A percentile compares a stretch with the other conserved stretches of the same genome.
Evolutionary conservation across 371 early-diverging fungal genomes (phyloP).

Genomic region (Mortierella sp.): DNA sequence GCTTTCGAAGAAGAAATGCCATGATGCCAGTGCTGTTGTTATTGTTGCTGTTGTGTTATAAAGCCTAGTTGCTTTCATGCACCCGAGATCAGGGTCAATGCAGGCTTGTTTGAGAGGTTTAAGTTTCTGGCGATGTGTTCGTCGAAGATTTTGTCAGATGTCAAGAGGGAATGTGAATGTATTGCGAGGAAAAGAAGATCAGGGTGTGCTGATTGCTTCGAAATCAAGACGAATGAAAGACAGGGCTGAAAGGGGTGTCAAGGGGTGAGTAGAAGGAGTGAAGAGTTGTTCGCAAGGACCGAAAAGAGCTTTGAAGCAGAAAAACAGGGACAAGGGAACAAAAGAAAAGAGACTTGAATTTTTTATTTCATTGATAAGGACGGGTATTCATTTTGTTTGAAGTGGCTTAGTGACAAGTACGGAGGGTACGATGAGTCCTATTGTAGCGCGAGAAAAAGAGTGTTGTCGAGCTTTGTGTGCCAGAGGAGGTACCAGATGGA

Average conservation of each 20-base stretch:
- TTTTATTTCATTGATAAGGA: no score
- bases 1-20: constrained; percentile 20
- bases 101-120: not conserved
- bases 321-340: no score
- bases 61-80: not conserved
- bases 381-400: no score
- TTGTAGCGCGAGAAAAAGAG: no score
- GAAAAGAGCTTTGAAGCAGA: no score
- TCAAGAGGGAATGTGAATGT: not conserved
- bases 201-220: not conserved
- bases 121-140: not conserved
- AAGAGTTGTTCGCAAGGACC: no score
- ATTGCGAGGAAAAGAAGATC: not conserved
- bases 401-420: no score
- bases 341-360: no score
- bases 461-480: no score
- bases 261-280: not conserved
- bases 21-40: not conserved
- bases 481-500: no score
- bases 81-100: not conserved
- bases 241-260: not conserved
- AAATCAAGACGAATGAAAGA: no score
- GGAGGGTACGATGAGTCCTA: no score
- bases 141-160: not conserved
- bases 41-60: not conserved